Conservation (phyloP, 2,329 filamentous ascomycete genomes). For the Ceratocystis cacaofunesta region DNA sequence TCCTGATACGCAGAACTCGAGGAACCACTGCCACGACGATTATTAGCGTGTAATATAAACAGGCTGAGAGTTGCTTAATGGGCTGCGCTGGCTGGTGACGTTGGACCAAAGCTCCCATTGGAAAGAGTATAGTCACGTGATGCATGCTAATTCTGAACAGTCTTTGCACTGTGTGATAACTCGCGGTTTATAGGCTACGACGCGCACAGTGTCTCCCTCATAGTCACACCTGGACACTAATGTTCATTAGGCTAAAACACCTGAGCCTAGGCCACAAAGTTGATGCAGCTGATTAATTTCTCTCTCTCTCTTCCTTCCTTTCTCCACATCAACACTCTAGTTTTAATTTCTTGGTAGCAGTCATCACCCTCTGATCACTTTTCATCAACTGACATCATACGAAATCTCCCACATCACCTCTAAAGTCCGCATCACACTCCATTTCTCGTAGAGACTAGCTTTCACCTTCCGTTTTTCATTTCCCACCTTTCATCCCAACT, state of each 20-base stretch:
- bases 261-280: conserved; percentile 1
- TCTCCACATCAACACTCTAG: not conserved
- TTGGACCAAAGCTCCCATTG: not conserved
- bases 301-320: not conserved
- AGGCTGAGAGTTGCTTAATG: not conserved
- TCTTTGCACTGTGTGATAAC: not conserved
- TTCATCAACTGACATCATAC: not conserved
- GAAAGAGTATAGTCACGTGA: not conserved
- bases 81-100: not conserved
- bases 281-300: conserved; percentile 6
- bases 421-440: not conserved
- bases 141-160: not conserved
- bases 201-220: not conserved
- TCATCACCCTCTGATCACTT: not conserved
- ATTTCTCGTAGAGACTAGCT: not conserved
- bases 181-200: too few relatives aligned
- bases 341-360: not conserved
- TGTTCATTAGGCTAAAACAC: not conserved
- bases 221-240: not conserved
- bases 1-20: not conserved
- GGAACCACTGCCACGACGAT: not conserved
- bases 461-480: not conserved
- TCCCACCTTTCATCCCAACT: conserved; percentile 4
- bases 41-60: not conserved
- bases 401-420: not conserved